Conservation (phyloP, 208 protist genomes). For the Phytomonas sp. region DNA sequence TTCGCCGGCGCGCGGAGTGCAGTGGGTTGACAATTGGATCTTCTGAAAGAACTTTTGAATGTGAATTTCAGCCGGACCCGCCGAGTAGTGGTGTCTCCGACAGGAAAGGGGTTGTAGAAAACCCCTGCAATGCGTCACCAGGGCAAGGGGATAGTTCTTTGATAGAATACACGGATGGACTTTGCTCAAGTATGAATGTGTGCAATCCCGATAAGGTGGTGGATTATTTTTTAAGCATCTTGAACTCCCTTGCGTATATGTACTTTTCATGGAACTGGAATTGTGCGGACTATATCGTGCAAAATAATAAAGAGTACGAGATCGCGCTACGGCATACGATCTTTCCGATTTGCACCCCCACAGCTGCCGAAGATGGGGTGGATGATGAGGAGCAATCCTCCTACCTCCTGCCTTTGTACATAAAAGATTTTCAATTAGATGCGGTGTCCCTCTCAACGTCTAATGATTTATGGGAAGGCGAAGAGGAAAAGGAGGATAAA, state of each 20-base stretch:
- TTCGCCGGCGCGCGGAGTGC: constrained; percentile 19
- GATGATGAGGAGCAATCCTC: constrained; percentile 40
- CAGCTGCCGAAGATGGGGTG: constrained; percentile 38
- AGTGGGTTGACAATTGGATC: background rate
- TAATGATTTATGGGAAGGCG: too few relatives aligned
- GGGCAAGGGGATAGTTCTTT: constrained; percentile 8
- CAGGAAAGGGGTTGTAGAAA: background rate
- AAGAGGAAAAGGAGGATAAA: too few relatives aligned
- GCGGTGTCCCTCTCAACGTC: too few relatives aligned
- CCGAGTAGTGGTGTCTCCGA: background rate
- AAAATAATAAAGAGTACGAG: constrained; percentile 81
- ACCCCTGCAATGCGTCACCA: constrained; percentile 1
- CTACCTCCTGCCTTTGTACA: constrained; percentile 27
- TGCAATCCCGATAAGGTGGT: constrained; percentile 50
- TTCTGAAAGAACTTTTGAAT: too few relatives aligned
- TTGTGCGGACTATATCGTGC: constrained; percentile 67
- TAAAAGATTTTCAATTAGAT: constrained; percentile 3
- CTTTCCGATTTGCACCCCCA: constrained; percentile 54
- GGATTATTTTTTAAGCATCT: constrained; percentile 62
- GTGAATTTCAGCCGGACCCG: too few relatives aligned
- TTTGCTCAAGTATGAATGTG: constrained; percentile 2
- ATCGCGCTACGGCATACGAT: constrained; percentile 58
- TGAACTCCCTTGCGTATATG: constrained; percentile 70
- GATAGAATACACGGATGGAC: background rate
- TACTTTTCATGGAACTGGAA: constrained; percentile 90